phyloP scores from a whole-genome alignment of 1,284 basidiomycete genomes.

The Apiotrichum montevideense region DNA sequence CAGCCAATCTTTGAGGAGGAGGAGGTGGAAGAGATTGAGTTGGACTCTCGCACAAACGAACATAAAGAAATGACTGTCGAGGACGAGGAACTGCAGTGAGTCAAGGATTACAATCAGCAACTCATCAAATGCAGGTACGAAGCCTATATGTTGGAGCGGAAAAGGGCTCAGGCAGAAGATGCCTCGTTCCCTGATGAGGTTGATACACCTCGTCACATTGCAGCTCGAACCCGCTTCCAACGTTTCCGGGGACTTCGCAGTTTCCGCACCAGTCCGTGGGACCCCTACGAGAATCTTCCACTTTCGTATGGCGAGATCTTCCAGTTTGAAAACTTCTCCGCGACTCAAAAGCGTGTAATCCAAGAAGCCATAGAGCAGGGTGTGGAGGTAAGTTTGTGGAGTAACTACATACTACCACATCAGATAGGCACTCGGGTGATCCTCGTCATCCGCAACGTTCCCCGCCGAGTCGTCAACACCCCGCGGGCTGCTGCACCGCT shows the following conservation, averaged over 20 bases:
- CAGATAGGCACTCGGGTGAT: slow-evolving; percentile 76
- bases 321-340: slow-evolving; percentile 90
- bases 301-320: slow-evolving; percentile 92
- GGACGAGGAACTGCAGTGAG: slow-evolving; percentile 77
- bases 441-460: slow-evolving; percentile 65
- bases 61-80: slow-evolving; percentile 56
- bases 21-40: slow-evolving; percentile 61
- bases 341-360: slow-evolving; percentile 71
- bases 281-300: slow-evolving; percentile 93
- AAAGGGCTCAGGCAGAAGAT: slow-evolving; percentile 64
- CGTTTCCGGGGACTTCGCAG: slow-evolving; percentile 86
- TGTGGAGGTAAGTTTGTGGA: slow-evolving; percentile 56
- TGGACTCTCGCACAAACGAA: slow-evolving; percentile 44
- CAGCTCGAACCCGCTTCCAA: slow-evolving; percentile 81
- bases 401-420: background rate
- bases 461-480: slow-evolving; percentile 50
- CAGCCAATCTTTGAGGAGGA: slow-evolving; percentile 49
- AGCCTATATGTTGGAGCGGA: slow-evolving; percentile 58
- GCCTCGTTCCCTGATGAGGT: slow-evolving; percentile 90
- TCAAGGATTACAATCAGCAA: slow-evolving; percentile 13
- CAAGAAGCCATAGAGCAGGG: slow-evolving; percentile 59
- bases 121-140: slow-evolving; percentile 52
- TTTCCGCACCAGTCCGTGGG: slow-evolving; percentile 94
- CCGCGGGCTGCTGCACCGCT: slow-evolving; percentile 53
- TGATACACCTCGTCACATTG: slow-evolving; percentile 87